A percentile compares a stretch with the other conserved stretches of the same genome.
These are phyloP conservation scores for Puccinia triticina DNA, from an alignment of 1,284 basidiomycete genomes.

Conservation along the genomic window DNA sequence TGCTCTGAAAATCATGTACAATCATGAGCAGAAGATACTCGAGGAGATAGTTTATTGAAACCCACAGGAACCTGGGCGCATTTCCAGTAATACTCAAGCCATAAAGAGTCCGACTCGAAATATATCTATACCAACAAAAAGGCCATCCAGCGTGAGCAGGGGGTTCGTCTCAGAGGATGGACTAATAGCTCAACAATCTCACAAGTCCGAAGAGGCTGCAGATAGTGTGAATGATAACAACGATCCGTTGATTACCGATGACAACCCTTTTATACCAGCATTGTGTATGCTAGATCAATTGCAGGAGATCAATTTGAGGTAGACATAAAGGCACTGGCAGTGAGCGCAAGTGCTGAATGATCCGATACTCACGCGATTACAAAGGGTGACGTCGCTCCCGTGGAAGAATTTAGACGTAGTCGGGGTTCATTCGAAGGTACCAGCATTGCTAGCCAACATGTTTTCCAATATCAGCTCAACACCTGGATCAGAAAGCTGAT, in stretches of 20 bases:
- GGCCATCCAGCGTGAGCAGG: background rate
- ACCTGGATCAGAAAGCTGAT: background rate
- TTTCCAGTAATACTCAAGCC: constrained; percentile 50
- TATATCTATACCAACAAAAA: constrained; percentile 33
- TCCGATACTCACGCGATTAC: constrained; percentile 48
- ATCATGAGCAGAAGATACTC: background rate
- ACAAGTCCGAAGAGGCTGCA: constrained; percentile 51
- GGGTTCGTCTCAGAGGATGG: background rate
- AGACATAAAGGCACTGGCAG: background rate
- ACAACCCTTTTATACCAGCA: constrained; percentile 51
- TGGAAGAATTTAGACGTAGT: constrained; percentile 28
- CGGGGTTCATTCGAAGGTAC: constrained; percentile 49
- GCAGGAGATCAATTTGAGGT: background rate
- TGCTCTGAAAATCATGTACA: background rate
- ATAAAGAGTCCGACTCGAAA: constrained; percentile 48
- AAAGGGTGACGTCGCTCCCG: constrained; percentile 50
- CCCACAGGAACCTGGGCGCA: constrained; percentile 50
- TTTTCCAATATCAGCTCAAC: background rate
- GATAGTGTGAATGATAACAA: constrained; percentile 45
- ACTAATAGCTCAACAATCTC: background rate
- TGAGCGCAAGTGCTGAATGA: background rate
- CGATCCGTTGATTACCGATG: constrained; percentile 42
- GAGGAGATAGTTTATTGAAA: background rate
- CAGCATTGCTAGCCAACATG: constrained; percentile 22
- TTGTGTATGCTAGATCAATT: constrained; percentile 40